A percentile compares a stretch with the other conserved stretches of the same genome.
Conservation (phyloP, 2,329 filamentous ascomycete species). For the Diaporthe citri region DNA sequence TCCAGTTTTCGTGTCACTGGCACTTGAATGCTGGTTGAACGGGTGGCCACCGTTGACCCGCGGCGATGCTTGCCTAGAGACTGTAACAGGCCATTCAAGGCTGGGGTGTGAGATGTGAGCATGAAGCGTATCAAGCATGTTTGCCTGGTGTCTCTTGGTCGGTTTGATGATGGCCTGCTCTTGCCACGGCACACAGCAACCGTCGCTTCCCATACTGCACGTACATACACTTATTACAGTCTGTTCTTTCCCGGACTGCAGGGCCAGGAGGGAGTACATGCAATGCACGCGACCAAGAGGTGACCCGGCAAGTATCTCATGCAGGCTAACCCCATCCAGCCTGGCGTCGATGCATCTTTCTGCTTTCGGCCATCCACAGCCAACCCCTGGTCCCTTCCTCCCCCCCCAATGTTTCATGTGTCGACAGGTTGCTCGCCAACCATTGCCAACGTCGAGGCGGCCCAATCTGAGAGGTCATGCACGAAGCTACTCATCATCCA, state of each 20-base stretch:
- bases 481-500: conserved; percentile 1
- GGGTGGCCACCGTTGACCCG: not conserved
- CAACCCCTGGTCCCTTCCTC: not conserved
- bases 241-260: not conserved
- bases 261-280: not conserved
- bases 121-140: not conserved
- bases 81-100: conserved; percentile 15
- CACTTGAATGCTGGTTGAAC: not conserved
- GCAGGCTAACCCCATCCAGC: not conserved
- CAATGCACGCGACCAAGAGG: not conserved
- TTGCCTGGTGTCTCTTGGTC: conserved; percentile 14
- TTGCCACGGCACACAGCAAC: not conserved
- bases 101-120: not conserved
- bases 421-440: conserved; percentile 22
- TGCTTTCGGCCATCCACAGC: conserved; percentile 19
- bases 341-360: conserved; percentile 11
- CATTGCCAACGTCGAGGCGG: conserved; percentile 11
- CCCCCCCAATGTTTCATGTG: conserved; percentile 32
- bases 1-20: not conserved
- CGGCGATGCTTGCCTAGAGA: conserved; percentile 12
- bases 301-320: not conserved
- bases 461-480: conserved; percentile 29
- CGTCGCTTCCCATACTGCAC: not conserved
- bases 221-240: too few species aligned
- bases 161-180: conserved; percentile 7